Evolutionary conservation across 768 basidiomycete genomes (phyloP), one percentile per base, ranked within the genome.

Genomic region (Kondoa subrosea): DNA sequence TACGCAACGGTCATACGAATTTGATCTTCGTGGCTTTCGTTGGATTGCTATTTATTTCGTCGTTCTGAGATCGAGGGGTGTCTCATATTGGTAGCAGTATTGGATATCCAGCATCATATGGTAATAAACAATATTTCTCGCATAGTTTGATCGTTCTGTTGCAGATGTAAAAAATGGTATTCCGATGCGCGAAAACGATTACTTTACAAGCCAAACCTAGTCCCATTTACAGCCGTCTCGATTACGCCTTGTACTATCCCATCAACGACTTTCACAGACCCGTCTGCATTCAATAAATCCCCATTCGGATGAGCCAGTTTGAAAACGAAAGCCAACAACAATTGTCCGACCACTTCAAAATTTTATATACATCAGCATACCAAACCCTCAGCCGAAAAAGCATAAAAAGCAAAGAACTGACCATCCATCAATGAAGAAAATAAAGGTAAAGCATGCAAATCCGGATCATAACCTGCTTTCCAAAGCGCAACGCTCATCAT

Each of bases 371-470:
- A 16, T 61, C 59, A 61, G 59, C 8, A 27, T 4, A 27, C 26
- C n/a, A n/a, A n/a, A n/a, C n/a, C n/a, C n/a, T n/a, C n/a, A n/a
- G n/a, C n/a, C n/a, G n/a, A n/a, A n/a, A n/a, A n/a, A n/a, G n/a
- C n/a, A n/a, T n/a, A n/a, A 61, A 8, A 32, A 27, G 26, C 8
- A 27, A 16, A 27, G 59, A n/a, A 61, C 59, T 12, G 12, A 61
- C 59, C 26, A 40, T 65, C 64, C 25, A 32, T 57, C 34, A 65
- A 27, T 3, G 34, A 26, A 17, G 40, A 17, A 26, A 60, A 32
- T 12, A 65, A 17, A 3, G 64, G 64, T 50, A 65, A 57, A 26
- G 64, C 64, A 32, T 65, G 17, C 15, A 65, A 40, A 32, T 65
- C 64, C 50, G 64, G 64, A 50, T 65, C 64, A 16, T 31, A 32